A percentile compares a stretch with the other conserved stretches of the same genome.
Evolutionary conservation across 805 yeast genomes (phyloP).

Genomic region (Pichia pseudocactophila): DNA sequence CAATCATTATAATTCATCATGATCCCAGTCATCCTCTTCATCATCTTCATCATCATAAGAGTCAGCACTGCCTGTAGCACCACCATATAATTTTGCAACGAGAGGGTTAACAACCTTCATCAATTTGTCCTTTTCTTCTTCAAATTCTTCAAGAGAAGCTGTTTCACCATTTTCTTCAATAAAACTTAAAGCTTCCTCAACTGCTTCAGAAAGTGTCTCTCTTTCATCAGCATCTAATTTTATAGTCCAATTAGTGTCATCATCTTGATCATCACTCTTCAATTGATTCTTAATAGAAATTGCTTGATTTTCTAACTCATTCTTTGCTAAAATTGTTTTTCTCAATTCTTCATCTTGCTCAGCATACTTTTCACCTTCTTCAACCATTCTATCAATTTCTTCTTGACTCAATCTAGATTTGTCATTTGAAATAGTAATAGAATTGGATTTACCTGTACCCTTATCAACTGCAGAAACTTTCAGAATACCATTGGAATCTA

Average conservation of each 20-base stretch:
- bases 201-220: constrained; percentile 79
- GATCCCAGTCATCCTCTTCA: constrained; percentile 50
- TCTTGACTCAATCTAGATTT: constrained; percentile 91
- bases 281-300: constrained; percentile 66
- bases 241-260: constrained; percentile 56
- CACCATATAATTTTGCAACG: constrained; percentile 66
- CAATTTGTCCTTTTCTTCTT: constrained; percentile 81
- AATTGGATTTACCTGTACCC: constrained; percentile 88
- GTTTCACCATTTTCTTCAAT: constrained; percentile 72
- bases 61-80: constrained; percentile 19
- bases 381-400: constrained; percentile 95
- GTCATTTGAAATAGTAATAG: constrained; percentile 87
- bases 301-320: constrained; percentile 81
- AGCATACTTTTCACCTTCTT: constrained; percentile 91
- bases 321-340: constrained; percentile 81
- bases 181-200: constrained; percentile 60
- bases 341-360: constrained; percentile 82
- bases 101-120: constrained; percentile 84
- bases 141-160: constrained; percentile 88
- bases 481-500: constrained; percentile 82
- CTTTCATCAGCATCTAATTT: constrained; percentile 85
- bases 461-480: constrained; percentile 84
- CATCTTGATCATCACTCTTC: constrained; percentile 10
- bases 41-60: constrained; percentile 46
- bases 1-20: constrained; percentile 50